phyloP scores from a whole-genome alignment of 1,139 yeast genomes.

The Debaryomyces psychrophilus region DNA sequence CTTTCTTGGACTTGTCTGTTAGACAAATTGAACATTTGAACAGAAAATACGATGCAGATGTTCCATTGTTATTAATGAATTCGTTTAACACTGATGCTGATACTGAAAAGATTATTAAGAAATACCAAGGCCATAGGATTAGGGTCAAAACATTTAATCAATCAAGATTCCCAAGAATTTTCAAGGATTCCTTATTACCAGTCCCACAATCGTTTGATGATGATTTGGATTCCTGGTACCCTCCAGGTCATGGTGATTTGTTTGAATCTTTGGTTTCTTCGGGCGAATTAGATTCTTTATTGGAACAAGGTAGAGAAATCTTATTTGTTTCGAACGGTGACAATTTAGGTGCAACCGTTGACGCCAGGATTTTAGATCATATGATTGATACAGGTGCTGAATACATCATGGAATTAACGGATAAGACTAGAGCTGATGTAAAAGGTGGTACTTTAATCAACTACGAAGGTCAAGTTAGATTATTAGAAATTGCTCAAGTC shows the following conservation, averaged over 20 bases:
- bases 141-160: constrained; percentile 96
- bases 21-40: constrained; percentile 96
- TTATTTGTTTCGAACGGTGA: constrained; percentile 97
- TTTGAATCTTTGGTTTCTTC: constrained; percentile 88
- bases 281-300: constrained; percentile 87
- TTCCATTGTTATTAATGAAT: constrained; percentile 95
- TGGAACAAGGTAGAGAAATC: constrained; percentile 93
- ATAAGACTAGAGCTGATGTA: constrained; percentile 98
- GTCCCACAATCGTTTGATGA: constrained; percentile 83
- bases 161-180: constrained; percentile 94
- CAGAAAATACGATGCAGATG: constrained; percentile 88
- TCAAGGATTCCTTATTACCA: constrained; percentile 90
- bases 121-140: constrained; percentile 95
- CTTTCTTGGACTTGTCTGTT: constrained; percentile 91
- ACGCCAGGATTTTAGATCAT: constrained; percentile 85
- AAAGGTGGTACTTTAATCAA: constrained; percentile 98
- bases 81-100: constrained; percentile 97
- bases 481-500: constrained; percentile 97
- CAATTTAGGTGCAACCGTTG: constrained; percentile 97
- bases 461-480: constrained; percentile 92
- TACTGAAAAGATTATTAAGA: constrained; percentile 92
- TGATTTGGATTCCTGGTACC: constrained; percentile 88
- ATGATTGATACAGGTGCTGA: constrained; percentile 92
- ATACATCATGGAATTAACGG: constrained; percentile 97
- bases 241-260: constrained; percentile 99